Percentiles rank a stretch among this genome's conserved stretches.
Conservation (phyloP, 768 basidiomycete species). For the Hydnum rufescens region DNA sequence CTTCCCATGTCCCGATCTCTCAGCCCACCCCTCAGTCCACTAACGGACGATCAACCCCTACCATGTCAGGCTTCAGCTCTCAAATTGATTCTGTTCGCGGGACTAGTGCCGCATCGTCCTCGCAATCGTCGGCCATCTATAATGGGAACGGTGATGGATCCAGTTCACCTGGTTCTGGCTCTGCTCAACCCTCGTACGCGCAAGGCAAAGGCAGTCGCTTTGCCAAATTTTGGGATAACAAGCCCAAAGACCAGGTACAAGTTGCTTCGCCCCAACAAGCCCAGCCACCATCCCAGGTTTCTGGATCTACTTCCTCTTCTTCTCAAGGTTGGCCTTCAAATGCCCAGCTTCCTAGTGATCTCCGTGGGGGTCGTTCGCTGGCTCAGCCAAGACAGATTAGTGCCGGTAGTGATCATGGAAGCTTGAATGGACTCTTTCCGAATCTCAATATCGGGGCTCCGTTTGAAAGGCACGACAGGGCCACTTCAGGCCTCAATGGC, state of each 20-base stretch:
- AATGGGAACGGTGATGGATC: conserved; percentile 6
- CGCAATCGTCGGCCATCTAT: conserved; percentile 7
- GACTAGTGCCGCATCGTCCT: conserved; percentile 6
- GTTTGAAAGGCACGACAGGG: background rate
- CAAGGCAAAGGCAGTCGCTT: conserved; percentile 60
- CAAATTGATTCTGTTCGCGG: too few relatives aligned
- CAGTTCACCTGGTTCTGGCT: conserved; percentile 3
- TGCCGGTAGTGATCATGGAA: background rate
- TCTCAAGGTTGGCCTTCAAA: background rate
- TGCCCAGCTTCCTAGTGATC: background rate
- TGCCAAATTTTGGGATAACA: conserved; percentile 73
- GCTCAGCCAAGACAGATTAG: background rate
- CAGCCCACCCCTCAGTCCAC: background rate
- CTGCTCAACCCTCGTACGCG: conserved; percentile 26
- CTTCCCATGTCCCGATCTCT: background rate
- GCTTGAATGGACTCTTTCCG: background rate
- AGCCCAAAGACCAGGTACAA: conserved; percentile 24
- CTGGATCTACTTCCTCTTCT: background rate
- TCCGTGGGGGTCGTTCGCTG: background rate
- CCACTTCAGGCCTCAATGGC: background rate
- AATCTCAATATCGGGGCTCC: background rate
- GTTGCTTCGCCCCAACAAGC: background rate
- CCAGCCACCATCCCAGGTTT: background rate
- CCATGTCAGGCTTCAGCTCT: conserved; percentile 4
- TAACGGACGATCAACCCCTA: conserved; percentile 4